Conservation (phyloP, 1,139 yeast genomes). For the Yamadazyma oceani region DNA sequence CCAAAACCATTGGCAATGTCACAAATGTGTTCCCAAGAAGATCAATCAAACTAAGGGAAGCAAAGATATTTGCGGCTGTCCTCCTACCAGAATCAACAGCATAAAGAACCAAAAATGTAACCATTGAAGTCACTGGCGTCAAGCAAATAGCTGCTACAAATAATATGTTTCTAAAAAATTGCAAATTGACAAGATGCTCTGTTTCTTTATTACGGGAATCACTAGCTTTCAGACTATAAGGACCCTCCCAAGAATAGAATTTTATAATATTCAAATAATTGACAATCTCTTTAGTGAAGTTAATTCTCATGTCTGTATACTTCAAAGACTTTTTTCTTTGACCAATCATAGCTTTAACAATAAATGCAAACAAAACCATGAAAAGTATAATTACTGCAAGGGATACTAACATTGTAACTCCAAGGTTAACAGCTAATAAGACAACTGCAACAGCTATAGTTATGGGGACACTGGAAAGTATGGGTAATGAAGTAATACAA, state of each 20-base stretch:
- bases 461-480: slow-evolving; percentile 29
- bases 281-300: slow-evolving; percentile 33
- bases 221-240: slow-evolving; percentile 48
- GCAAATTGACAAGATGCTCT: slow-evolving; percentile 48
- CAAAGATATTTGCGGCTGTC: slow-evolving; percentile 68
- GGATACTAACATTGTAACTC: slow-evolving; percentile 34
- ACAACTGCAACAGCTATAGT: slow-evolving; percentile 27
- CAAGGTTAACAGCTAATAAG: slow-evolving; percentile 19
- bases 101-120: slow-evolving; percentile 69
- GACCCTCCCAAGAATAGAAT: slow-evolving; percentile 64
- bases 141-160: slow-evolving; percentile 58
- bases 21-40: slow-evolving; percentile 51
- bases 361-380: slow-evolving; percentile 16
- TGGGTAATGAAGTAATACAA: slow-evolving; percentile 30
- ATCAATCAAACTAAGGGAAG: slow-evolving; percentile 68
- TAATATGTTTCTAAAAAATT: slow-evolving; percentile 55
- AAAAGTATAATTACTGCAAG: slow-evolving; percentile 28
- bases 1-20: slow-evolving; percentile 68
- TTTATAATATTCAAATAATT: slow-evolving; percentile 36
- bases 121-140: slow-evolving; percentile 66
- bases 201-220: slow-evolving; percentile 50
- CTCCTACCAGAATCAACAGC: slow-evolving; percentile 48
- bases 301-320: slow-evolving; percentile 33
- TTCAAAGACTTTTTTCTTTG: slow-evolving; percentile 27
- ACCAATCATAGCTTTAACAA: slow-evolving; percentile 26